phyloP scores from a whole-genome alignment of 805 yeast genomes.

The Lipomyces oligophaga region DNA sequence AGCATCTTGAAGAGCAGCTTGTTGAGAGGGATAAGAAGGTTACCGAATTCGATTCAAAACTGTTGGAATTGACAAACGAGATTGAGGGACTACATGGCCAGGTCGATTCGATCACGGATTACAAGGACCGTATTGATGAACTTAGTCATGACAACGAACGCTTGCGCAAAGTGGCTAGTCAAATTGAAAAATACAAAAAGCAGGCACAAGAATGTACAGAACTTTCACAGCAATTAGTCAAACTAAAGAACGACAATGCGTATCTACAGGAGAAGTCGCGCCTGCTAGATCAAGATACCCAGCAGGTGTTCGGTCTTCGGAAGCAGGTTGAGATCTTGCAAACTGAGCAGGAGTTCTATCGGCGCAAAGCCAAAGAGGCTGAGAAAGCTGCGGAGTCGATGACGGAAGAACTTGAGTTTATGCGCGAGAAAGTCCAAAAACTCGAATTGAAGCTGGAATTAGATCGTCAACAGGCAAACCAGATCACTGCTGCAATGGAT shows the following conservation, averaged over 20 bases:
- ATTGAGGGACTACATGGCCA: conserved; percentile 11
- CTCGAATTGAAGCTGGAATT: conserved; percentile 11
- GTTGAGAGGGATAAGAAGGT: conserved; percentile 9
- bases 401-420: conserved; percentile 5
- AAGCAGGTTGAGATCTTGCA: conserved; percentile 22
- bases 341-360: conserved; percentile 18
- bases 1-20: conserved; percentile 24
- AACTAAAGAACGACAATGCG: conserved; percentile 19
- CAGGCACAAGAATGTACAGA: conserved; percentile 14
- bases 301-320: conserved; percentile 23
- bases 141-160: conserved; percentile 21
- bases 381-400: conserved; percentile 5
- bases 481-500: conserved; percentile 12
- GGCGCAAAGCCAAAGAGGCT: conserved; percentile 14
- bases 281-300: conserved; percentile 24
- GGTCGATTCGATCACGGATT: conserved; percentile 7
- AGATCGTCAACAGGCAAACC: conserved; percentile 1
- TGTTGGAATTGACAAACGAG: conserved; percentile 7
- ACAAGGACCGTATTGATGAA: conserved; percentile 22
- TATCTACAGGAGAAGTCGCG: conserved; percentile 24
- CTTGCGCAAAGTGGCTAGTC: conserved; percentile 13
- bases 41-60: conserved; percentile 8
- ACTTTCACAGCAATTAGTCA: conserved; percentile 5
- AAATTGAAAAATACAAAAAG: conserved; percentile 18
- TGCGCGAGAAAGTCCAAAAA: conserved; percentile 3